Percentiles rank a stretch among this genome's conserved stretches.
Conservation (phyloP, 306 rosid species). For the Geum urbanum region DNA sequence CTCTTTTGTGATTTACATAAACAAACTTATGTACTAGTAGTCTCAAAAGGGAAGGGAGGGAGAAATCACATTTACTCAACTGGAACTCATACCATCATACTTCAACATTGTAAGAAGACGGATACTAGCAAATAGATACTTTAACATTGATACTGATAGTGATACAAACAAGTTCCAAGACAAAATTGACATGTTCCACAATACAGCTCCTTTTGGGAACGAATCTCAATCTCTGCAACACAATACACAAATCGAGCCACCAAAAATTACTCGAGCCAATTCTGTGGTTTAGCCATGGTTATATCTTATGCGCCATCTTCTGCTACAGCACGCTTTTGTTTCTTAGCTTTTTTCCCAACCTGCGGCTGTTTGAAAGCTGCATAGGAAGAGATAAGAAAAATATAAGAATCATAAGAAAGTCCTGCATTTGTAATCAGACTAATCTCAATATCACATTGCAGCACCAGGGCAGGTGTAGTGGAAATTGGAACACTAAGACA, state of each 20-base stretch:
- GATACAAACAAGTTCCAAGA: conserved; percentile 1
- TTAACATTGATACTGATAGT: background rate
- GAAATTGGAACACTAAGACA: background rate
- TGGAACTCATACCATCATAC: no score
- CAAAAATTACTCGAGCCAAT: background rate
- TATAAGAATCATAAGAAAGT: no score
- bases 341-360: conserved; percentile 24
- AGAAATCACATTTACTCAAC: no score
- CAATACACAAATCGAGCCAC: conserved; percentile 5
- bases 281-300: conserved; percentile 17
- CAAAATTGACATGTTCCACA: conserved; percentile 33
- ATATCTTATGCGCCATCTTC: conserved; percentile 20
- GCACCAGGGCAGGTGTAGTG: background rate
- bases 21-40: no score
- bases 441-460: background rate
- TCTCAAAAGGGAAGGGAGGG: no score
- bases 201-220: conserved; percentile 8
- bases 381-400: no score
- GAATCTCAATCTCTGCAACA: conserved; percentile 4
- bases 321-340: conserved; percentile 28
- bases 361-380: conserved; percentile 33
- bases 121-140: background rate
- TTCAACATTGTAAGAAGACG: background rate
- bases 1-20: background rate
- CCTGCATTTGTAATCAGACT: background rate